phyloP scores from a whole-genome alignment of 176 grass and related monocot genomes.

The Musa acuminata region DNA sequence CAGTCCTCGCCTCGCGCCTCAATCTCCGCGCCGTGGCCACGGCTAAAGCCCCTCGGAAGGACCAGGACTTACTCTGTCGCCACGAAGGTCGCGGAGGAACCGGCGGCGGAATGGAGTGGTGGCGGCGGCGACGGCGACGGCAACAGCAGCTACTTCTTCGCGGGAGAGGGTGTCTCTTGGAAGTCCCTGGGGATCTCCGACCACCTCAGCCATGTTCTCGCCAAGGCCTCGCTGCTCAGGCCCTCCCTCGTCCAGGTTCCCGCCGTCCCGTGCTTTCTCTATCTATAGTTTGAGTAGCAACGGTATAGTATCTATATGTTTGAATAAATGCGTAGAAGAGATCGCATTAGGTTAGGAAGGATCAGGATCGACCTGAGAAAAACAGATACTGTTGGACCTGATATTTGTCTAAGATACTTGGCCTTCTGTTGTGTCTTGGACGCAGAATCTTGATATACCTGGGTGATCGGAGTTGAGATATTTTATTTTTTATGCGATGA shows the following conservation, averaged over 20 bases:
- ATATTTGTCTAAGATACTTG: background rate
- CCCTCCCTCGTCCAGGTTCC: slow-evolving; percentile 71
- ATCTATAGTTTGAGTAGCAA: background rate
- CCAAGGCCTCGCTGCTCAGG: slow-evolving; percentile 25
- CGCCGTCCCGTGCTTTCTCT: background rate
- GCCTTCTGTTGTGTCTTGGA: too few relatives aligned
- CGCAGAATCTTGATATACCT: too few relatives aligned
- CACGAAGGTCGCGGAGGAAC: slow-evolving; percentile 6
- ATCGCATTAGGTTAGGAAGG: background rate
- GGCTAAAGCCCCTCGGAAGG: slow-evolving; percentile 16
- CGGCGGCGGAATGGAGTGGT: background rate
- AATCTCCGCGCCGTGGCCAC: background rate
- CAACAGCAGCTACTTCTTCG: slow-evolving; percentile 39
- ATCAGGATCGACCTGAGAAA: too few relatives aligned
- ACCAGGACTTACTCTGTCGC: slow-evolving; percentile 30
- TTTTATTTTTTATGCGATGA: too few relatives aligned
- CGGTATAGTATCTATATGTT: slow-evolving; percentile 26
- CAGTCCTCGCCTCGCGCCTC: background rate
- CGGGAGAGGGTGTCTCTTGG: slow-evolving; percentile 61
- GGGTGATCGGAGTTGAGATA: too few relatives aligned
- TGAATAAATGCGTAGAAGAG: slow-evolving; percentile 40
- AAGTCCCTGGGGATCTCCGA: slow-evolving; percentile 58
- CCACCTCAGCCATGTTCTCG: slow-evolving; percentile 29
- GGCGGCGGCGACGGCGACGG: background rate
- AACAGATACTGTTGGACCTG: background rate